Conservation (phyloP, 2,329 filamentous ascomycete genomes). For the Fusarium lyarnte region DNA sequence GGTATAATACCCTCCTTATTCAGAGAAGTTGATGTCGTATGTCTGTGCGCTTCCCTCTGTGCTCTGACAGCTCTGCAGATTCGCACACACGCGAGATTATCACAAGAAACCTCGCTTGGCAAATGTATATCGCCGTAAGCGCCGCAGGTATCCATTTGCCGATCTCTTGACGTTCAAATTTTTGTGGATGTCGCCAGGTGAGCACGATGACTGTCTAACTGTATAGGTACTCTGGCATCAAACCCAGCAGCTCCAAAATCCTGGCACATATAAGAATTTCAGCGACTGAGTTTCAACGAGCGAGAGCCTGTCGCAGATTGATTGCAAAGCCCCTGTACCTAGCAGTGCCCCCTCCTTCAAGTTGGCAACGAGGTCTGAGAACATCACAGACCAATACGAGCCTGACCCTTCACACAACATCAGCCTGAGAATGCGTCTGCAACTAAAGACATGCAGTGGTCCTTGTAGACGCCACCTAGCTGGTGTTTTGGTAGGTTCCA, state of each 20-base stretch:
- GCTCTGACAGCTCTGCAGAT: conserved; percentile 21
- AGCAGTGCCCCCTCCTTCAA: neutral
- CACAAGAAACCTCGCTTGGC: conserved; percentile 1
- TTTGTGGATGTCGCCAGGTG: conserved; percentile 1
- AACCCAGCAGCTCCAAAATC: neutral
- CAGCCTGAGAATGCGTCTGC: conserved; percentile 2
- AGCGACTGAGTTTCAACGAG: neutral
- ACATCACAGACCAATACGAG: conserved; percentile 5
- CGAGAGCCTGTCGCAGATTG: neutral
- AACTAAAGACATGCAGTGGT: conserved; percentile 22
- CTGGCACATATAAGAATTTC: neutral
- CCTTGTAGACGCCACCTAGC: neutral
- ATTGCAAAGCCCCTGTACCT: conserved; percentile 8
- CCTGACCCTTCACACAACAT: neutral
- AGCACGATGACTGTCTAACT: neutral
- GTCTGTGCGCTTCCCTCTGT: conserved; percentile 27
- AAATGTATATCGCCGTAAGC: neutral
- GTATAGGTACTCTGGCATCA: neutral
- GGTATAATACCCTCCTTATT: conserved; percentile 19
- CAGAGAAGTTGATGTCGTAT: conserved; percentile 11
- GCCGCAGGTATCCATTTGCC: neutral
- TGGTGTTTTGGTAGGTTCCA: conserved; percentile 17
- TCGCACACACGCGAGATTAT: conserved; percentile 23
- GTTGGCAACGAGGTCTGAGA: conserved; percentile 5
- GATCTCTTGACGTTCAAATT: neutral